phyloP scores from a whole-genome alignment of 768 basidiomycete species.

The Mycena chlorophos region DNA sequence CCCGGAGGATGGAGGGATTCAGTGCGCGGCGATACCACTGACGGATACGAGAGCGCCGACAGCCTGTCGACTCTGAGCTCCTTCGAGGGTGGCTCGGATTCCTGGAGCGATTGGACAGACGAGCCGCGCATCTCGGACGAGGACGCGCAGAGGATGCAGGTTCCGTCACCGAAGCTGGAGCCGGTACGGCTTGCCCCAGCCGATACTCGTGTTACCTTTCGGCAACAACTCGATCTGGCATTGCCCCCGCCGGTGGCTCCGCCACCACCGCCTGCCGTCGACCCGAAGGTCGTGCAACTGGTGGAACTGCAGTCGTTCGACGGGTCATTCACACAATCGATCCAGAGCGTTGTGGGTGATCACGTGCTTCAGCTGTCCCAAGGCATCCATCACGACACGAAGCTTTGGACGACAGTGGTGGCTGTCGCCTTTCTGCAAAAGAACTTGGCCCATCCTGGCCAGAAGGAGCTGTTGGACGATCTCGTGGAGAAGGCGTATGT shows the following conservation, averaged over 20 bases:
- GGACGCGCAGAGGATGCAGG: constrained; percentile 27
- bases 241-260: neutral
- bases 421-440: constrained; percentile 46
- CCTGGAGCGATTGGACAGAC: constrained; percentile 37
- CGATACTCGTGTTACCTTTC: constrained; percentile 2
- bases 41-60: constrained; percentile 30
- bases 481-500: constrained; percentile 43
- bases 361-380: constrained; percentile 32
- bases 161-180: constrained; percentile 34
- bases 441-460: constrained; percentile 31
- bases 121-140: constrained; percentile 26
- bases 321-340: constrained; percentile 46
- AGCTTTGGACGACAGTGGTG: constrained; percentile 51
- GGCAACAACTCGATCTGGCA: neutral
- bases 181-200: constrained; percentile 15
- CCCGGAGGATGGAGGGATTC: constrained; percentile 20
- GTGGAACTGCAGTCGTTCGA: constrained; percentile 43
- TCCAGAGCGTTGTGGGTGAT: constrained; percentile 39
- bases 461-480: constrained; percentile 43
- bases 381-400: constrained; percentile 32
- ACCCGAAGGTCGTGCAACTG: constrained; percentile 35
- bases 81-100: constrained; percentile 35
- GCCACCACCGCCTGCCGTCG: constrained; percentile 19
- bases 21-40: constrained; percentile 23
- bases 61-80: constrained; percentile 54